Conservation (phyloP, 768 basidiomycete genomes). For the Austroboletus festivus region DNA sequence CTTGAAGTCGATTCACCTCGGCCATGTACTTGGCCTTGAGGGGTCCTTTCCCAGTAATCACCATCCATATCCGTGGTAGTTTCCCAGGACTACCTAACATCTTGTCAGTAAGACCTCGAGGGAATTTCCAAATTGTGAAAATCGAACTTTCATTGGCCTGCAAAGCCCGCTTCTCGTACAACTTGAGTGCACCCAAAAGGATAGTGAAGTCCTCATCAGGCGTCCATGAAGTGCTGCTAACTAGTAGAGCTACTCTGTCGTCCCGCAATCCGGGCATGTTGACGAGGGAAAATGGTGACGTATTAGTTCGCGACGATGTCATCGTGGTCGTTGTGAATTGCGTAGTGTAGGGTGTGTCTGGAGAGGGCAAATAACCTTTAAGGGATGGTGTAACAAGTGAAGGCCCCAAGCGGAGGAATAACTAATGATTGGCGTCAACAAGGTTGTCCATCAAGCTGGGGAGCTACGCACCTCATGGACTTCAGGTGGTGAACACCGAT, state of each 20-base stretch:
- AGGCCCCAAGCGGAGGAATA: conserved; percentile 48
- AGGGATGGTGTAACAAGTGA: conserved; percentile 35
- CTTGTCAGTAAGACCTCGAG: neutral
- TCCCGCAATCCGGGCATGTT: conserved; percentile 50
- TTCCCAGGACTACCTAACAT: conserved; percentile 18
- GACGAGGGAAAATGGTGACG: conserved; percentile 11
- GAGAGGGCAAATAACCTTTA: conserved; percentile 51
- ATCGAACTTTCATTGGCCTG: conserved; percentile 23
- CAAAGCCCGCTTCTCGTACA: conserved; percentile 63
- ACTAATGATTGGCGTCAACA: conserved; percentile 30
- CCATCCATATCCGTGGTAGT: conserved; percentile 75
- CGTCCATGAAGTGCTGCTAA: conserved; percentile 97
- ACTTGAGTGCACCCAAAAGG: conserved; percentile 67
- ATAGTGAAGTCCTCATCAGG: conserved; percentile 93
- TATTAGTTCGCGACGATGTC: conserved; percentile 19
- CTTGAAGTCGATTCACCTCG: conserved; percentile 55
- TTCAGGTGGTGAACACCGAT: conserved; percentile 63
- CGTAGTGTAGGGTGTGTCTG: conserved; percentile 54
- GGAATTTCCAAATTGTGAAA: neutral
- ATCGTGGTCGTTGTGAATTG: conserved; percentile 51
- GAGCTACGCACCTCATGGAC: conserved; percentile 64
- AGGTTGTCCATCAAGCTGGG: neutral
- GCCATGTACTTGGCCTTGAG: conserved; percentile 71
- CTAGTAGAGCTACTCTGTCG: conserved; percentile 81
- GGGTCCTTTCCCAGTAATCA: conserved; percentile 91